Percentiles rank a stretch among this genome's conserved stretches.
Conservation (phyloP, 2,329 filamentous ascomycete species). For the Ciborinia camelliae region DNA sequence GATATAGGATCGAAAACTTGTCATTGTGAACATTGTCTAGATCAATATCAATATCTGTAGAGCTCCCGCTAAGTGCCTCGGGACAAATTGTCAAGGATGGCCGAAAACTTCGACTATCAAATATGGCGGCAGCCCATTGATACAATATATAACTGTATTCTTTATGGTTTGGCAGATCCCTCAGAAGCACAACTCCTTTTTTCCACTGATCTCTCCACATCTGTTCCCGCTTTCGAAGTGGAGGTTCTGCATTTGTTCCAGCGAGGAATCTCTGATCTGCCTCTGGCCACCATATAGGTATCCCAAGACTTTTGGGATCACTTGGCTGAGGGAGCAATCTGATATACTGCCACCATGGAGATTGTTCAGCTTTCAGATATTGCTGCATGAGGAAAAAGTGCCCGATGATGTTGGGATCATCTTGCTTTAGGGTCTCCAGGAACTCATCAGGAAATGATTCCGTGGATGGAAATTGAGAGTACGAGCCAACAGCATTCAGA, state of each 20-base stretch:
- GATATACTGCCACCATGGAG: slow-evolving; percentile 69
- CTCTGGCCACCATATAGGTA: slow-evolving; percentile 62
- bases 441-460: slow-evolving; percentile 49
- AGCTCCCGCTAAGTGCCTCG: slow-evolving; percentile 9
- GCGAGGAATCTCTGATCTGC: slow-evolving; percentile 55
- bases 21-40: slow-evolving; percentile 29
- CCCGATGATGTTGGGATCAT: slow-evolving; percentile 53
- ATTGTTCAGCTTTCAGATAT: slow-evolving; percentile 54
- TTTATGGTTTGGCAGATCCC: slow-evolving; percentile 20
- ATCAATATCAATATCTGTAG: slow-evolving; percentile 9
- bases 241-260: slow-evolving; percentile 35
- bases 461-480: slow-evolving; percentile 32
- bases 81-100: slow-evolving; percentile 50
- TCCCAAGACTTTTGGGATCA: slow-evolving; percentile 47
- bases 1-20: slow-evolving; percentile 58
- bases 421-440: slow-evolving; percentile 45
- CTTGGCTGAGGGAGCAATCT: slow-evolving; percentile 60
- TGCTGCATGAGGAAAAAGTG: slow-evolving; percentile 69
- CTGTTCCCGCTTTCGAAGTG: slow-evolving; percentile 27
- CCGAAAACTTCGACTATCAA: slow-evolving; percentile 62
- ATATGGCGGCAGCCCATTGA: slow-evolving; percentile 62
- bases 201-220: slow-evolving; percentile 33
- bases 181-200: slow-evolving; percentile 26
- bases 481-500: slow-evolving; percentile 49
- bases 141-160: slow-evolving; percentile 46